Percentiles rank a stretch among this genome's conserved stretches.
These are phyloP conservation scores for Macrophomina tecta DNA, from an alignment of 2,329 filamentous ascomycete species.

Conservation along the genomic window DNA sequence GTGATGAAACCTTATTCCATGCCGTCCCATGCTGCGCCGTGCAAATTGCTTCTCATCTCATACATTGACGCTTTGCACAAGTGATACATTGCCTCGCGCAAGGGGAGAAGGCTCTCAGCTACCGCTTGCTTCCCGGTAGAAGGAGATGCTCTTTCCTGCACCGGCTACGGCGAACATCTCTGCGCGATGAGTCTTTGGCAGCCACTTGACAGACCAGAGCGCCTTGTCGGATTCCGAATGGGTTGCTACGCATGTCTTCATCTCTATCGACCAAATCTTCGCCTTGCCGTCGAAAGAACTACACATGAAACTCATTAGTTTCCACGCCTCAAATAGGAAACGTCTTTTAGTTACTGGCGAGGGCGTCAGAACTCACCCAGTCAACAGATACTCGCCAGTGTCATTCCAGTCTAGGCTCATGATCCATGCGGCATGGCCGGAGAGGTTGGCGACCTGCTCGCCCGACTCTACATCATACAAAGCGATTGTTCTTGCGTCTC, in stretches of 20 bases:
- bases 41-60: background rate
- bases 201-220: constrained; percentile 47
- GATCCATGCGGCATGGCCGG: constrained; percentile 84
- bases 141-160: constrained; percentile 43
- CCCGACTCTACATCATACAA: constrained; percentile 92
- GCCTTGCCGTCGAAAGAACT: constrained; percentile 88
- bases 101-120: constrained; percentile 7
- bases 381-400: constrained; percentile 89
- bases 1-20: background rate
- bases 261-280: constrained; percentile 93
- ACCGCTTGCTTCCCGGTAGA: constrained; percentile 50
- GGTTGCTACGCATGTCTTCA: constrained; percentile 84
- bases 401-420: constrained; percentile 91
- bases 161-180: constrained; percentile 51
- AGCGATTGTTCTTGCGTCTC: constrained; percentile 86
- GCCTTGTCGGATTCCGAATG: constrained; percentile 78
- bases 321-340: background rate
- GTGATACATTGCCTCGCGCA: background rate
- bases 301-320: background rate
- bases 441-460: constrained; percentile 86
- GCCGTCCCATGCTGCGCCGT: background rate
- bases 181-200: constrained; percentile 45
- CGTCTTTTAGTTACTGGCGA: background rate
- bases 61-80: background rate
- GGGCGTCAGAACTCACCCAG: constrained; percentile 60